Evolutionary conservation across 345 rosid genomes (phyloP).

Genomic region (Salix udensis): DNA sequence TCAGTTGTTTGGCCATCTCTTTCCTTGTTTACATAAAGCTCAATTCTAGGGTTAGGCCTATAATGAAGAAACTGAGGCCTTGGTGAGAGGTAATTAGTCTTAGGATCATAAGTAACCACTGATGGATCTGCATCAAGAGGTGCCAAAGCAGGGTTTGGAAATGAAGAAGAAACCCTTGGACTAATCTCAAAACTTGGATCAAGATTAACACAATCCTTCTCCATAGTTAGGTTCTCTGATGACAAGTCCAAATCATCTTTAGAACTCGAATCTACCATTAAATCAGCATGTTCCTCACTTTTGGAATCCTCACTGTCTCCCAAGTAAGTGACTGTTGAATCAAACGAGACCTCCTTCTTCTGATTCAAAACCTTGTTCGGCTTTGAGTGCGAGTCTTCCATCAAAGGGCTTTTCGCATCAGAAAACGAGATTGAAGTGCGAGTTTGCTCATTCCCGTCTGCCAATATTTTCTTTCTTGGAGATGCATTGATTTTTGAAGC

Average conservation of each 20-base stretch:
- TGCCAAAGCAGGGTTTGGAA: conserved; percentile 41
- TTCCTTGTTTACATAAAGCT: conserved; percentile 32
- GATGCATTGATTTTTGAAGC: conserved; percentile 67
- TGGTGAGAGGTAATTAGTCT: conserved; percentile 55
- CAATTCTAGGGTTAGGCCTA: conserved; percentile 57
- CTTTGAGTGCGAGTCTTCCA: conserved; percentile 33
- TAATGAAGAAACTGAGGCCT: conserved; percentile 63
- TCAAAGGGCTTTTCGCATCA: conserved; percentile 31
- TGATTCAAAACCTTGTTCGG: conserved; percentile 20
- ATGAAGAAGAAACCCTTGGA: conserved; percentile 27
- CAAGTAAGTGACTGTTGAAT: conserved; percentile 35
- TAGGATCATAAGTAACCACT: conserved; percentile 55
- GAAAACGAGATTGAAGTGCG: conserved; percentile 43
- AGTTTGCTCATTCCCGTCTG: conserved; percentile 51
- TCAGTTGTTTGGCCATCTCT: conserved; percentile 46
- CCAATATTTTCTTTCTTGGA: conserved; percentile 68
- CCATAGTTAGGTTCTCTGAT: conserved; percentile 11
- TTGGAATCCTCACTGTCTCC: conserved; percentile 18
- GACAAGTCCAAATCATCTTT: conserved; percentile 5
- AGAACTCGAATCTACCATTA: conserved; percentile 5
- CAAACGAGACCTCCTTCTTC: conserved; percentile 34
- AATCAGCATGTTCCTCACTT: conserved; percentile 20
- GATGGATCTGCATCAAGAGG: conserved; percentile 58
- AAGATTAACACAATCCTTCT: conserved; percentile 40
- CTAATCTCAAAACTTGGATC: conserved; percentile 46